Conservation (phyloP, 2,329 filamentous ascomycete genomes). For the Arachnopeziza araneosa region DNA sequence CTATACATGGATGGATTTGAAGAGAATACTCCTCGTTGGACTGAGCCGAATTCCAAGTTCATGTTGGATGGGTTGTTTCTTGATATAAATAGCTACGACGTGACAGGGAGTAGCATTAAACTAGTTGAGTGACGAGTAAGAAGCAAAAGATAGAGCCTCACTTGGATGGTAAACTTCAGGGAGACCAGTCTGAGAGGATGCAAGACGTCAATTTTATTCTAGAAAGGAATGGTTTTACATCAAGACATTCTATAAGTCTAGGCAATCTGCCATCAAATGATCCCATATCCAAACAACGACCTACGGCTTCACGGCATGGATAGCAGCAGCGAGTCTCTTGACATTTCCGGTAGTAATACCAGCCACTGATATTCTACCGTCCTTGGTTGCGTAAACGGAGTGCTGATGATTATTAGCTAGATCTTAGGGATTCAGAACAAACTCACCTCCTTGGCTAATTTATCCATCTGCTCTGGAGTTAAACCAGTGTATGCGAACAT, state of each 20-base stretch:
- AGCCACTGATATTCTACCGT: slow-evolving; percentile 80
- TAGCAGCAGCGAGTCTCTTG: slow-evolving; percentile 73
- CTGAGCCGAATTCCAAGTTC: too few relatives aligned
- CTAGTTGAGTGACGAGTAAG: too few relatives aligned
- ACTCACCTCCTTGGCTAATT: slow-evolving; percentile 74
- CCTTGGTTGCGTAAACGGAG: slow-evolving; percentile 95
- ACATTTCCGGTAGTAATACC: slow-evolving; percentile 79
- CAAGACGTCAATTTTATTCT: neutral
- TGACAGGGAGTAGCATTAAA: too few relatives aligned
- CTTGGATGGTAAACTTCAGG: too few relatives aligned
- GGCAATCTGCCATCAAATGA: neutral
- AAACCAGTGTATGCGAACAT: slow-evolving; percentile 99
- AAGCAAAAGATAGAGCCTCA: too few relatives aligned
- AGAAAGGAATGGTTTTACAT: neutral
- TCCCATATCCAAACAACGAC: neutral
- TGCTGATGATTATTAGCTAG: slow-evolving; percentile 43
- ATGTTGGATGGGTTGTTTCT: too few relatives aligned
- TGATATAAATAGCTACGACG: too few relatives aligned
- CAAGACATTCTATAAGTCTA: neutral
- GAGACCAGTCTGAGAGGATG: neutral
- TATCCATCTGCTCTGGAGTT: slow-evolving; percentile 84
- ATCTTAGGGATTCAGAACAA: slow-evolving; percentile 20
- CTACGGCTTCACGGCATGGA: slow-evolving; percentile 68
- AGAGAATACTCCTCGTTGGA: too few relatives aligned
- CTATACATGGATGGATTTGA: too few relatives aligned